Percentiles rank a stretch among this genome's conserved stretches.
These are phyloP conservation scores for Knufia fluminis DNA, from an alignment of 2,329 filamentous ascomycete genomes.

Conservation along the genomic window DNA sequence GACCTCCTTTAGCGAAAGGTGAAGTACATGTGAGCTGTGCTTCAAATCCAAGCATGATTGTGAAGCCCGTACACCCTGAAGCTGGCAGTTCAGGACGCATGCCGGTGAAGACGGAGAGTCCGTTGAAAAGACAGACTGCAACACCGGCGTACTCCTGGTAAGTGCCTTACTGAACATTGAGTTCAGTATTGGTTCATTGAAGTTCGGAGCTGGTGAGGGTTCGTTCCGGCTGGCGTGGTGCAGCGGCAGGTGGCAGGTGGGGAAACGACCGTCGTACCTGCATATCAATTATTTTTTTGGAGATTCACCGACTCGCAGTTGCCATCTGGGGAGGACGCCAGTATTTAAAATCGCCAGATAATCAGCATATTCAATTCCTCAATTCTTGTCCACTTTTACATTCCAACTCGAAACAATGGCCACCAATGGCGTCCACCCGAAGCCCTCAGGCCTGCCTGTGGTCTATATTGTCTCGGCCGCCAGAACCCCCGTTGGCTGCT, in stretches of 20 bases:
- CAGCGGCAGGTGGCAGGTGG: background rate
- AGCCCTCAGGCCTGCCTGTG: slow-evolving; percentile 53
- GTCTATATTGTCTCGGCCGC: slow-evolving; percentile 94
- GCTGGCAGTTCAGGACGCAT: no score
- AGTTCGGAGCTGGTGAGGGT: background rate
- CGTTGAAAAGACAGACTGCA: no score
- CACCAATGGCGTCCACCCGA: slow-evolving; percentile 18
- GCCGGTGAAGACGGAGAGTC: no score
- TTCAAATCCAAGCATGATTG: no score
- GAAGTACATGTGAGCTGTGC: no score
- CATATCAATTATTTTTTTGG: slow-evolving; percentile 6
- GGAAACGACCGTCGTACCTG: background rate
- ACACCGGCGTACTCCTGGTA: no score
- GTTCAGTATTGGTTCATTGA: background rate
- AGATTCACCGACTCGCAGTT: background rate
- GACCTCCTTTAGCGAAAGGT: no score
- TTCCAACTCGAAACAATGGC: slow-evolving; percentile 4
- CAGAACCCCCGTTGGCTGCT: slow-evolving; percentile 86
- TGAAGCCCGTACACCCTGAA: no score
- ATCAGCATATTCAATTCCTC: no score
- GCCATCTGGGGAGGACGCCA: no score
- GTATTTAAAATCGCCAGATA: no score
- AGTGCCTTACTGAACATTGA: no score
- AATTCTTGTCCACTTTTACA: background rate
- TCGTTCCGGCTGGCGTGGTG: slow-evolving; percentile 8